Percentiles rank a stretch among this genome's conserved stretches.
Conservation (phyloP, 2,329 filamentous ascomycete genomes). For the Aureobasidium leucospermi region DNA sequence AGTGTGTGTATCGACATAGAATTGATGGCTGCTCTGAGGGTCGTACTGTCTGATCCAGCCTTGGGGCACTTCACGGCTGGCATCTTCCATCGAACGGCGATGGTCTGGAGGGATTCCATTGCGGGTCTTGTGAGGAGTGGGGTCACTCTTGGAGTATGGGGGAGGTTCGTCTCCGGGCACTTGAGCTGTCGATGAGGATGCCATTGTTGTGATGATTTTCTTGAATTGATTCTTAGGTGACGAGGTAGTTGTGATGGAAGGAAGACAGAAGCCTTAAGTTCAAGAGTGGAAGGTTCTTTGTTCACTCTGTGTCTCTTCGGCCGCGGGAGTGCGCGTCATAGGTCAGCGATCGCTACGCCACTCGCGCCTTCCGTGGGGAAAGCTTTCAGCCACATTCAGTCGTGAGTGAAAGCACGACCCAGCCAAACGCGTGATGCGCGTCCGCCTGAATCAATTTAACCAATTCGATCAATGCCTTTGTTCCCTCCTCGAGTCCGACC, state of each 20-base stretch:
- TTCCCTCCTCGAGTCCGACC: background rate
- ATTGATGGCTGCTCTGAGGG: slow-evolving; percentile 47
- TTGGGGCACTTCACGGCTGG: slow-evolving; percentile 45
- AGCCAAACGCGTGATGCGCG: background rate
- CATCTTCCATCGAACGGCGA: slow-evolving; percentile 57
- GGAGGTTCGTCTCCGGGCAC: slow-evolving; percentile 3
- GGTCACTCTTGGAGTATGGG: slow-evolving; percentile 3
- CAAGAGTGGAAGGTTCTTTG: background rate
- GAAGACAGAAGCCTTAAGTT: background rate
- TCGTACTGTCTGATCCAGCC: slow-evolving; percentile 55
- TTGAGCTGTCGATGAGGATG: slow-evolving; percentile 1
- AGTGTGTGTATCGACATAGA: slow-evolving; percentile 53
- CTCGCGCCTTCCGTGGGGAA: background rate
- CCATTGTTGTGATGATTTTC: background rate
- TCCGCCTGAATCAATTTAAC: background rate
- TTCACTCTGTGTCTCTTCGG: background rate
- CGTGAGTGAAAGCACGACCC: background rate
- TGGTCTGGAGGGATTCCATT: slow-evolving; percentile 48
- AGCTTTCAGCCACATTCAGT: background rate
- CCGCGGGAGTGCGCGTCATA: background rate
- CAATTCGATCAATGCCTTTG: background rate
- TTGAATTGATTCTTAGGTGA: background rate
- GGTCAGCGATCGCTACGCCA: background rate
- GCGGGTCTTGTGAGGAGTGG: slow-evolving; percentile 22
- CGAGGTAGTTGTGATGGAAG: background rate